Base-by-base conservation (phyloP, 2,329 filamentous ascomycete species). In the Calonectria crousiana region DNA sequence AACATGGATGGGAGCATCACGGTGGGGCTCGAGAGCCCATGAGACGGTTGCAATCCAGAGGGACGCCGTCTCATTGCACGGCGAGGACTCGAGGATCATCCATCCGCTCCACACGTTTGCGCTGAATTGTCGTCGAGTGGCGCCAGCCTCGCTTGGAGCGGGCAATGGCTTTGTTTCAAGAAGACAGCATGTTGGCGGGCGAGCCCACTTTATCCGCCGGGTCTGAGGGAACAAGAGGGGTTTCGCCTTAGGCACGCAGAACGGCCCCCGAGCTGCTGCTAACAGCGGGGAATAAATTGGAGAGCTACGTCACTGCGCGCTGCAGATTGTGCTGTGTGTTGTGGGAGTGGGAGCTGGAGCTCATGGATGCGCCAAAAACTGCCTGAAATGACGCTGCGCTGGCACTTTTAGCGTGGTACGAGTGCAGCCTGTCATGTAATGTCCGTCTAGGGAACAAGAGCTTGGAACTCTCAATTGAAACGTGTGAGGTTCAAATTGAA, bases 1-100 rank as follows among this genome's bases (percentile, higher is more conserved):
- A 47, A 70, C 30, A 58, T 70, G 67, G 41, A 62, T 64, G 34
- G 34, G 28, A 70, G 44, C 56, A 56, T 64, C 23, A 11, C 68
- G 47, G 68, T 70, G 68, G 68, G 60, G 68, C 56, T 28, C 58
- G 44, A 64, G 53, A 65, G 56, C 47, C 68, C 68, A 47, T 70
- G 47, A 65, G 68, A 64, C n/a, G 41, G 30, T 49, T 23, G 58
- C 38, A 58, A 69, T 60, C 26, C 41, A 10, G n/a, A 16, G 34
- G 23, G 18, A 38, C 44, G 56, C 28, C 51, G 36, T 49, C 38
- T 68, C 34, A 68, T 68, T 68, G 66, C 47, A 58, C 32, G 66
- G 53, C 36, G 52, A 38, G 32, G 20, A 20, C 52, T 56, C 26
- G 66, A 44, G 28, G 53, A 69, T 69, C 53, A 32, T 69, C 67